Conservation (phyloP, 2,329 filamentous ascomycete genomes). For the Curvularia verruculosa region DNA sequence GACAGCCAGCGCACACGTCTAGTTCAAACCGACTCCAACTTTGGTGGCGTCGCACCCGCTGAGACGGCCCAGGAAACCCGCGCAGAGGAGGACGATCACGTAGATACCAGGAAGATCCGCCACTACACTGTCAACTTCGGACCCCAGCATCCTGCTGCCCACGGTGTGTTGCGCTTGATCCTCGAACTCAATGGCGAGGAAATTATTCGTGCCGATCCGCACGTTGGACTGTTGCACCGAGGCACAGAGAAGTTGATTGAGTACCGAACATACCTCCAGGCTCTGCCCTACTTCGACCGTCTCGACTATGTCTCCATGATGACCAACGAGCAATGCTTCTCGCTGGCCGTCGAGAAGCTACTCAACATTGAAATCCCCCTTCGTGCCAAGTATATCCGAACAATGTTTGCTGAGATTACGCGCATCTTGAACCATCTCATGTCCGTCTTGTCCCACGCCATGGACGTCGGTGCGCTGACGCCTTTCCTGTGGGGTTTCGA, state of each 20-base stretch:
- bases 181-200: constrained; percentile 97
- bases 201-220: constrained; percentile 93
- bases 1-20: constrained; percentile 62
- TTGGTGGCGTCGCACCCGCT: constrained; percentile 56
- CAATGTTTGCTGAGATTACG: constrained; percentile 93
- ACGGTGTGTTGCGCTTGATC: constrained; percentile 97
- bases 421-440: constrained; percentile 96
- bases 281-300: constrained; percentile 97
- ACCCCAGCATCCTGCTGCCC: constrained; percentile 96
- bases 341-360: constrained; percentile 95
- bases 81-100: constrained; percentile 52
- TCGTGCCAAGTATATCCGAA: constrained; percentile 95
- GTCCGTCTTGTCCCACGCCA: constrained; percentile 95
- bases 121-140: constrained; percentile 99
- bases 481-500: constrained; percentile 99
- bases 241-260: constrained; percentile 99
- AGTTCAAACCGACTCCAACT: constrained; percentile 69
- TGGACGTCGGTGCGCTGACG: constrained; percentile 97
- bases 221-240: constrained; percentile 93
- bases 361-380: constrained; percentile 96
- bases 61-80: constrained; percentile 55
- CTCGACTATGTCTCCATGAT: constrained; percentile 99
- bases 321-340: constrained; percentile 99
- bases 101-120: constrained; percentile 81
- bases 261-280: constrained; percentile 99